These are phyloP conservation scores for Agarophyton chilense DNA, from an alignment of 23 red algal species.

Conservation along the genomic window DNA sequence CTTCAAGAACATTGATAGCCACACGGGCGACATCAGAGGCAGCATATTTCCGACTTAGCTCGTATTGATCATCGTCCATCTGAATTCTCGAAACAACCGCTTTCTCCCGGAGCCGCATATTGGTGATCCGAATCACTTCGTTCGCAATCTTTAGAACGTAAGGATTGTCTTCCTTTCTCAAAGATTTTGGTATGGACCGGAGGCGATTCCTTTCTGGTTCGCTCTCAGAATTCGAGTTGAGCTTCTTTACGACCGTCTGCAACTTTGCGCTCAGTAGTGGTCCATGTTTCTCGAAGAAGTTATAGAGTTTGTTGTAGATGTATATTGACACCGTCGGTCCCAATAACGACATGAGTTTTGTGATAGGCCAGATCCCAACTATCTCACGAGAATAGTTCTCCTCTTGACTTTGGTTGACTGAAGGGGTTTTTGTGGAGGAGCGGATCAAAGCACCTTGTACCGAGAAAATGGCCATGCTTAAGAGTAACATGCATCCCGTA, in stretches of 20 bases:
- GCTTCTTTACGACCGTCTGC: not conserved
- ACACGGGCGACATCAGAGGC: slow-evolving; percentile 20
- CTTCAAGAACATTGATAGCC: slow-evolving; percentile 20
- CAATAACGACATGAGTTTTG: slow-evolving; percentile 28
- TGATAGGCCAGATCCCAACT: slow-evolving; percentile 40
- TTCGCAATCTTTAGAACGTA: slow-evolving; percentile 37
- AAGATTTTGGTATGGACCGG: not conserved
- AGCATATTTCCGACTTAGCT: slow-evolving; percentile 22
- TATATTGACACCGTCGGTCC: slow-evolving; percentile 54
- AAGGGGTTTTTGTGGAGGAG: not conserved
- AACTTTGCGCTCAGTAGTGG: slow-evolving; percentile 17
- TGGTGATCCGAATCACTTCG: slow-evolving; percentile 38
- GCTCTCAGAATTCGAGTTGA: not conserved
- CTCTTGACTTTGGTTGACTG: not conserved
- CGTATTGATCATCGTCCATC: slow-evolving; percentile 69
- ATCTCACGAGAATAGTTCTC: not conserved
- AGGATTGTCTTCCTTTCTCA: not conserved
- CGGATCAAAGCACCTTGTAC: not conserved
- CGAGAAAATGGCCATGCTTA: not conserved
- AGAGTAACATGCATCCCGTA: not conserved
- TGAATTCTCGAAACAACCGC: slow-evolving; percentile 68
- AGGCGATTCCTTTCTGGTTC: not conserved
- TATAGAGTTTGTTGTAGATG: slow-evolving; percentile 28
- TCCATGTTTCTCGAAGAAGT: slow-evolving; percentile 17
- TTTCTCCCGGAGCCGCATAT: slow-evolving; percentile 24